Evolutionary conservation across 306 rosid genomes (phyloP).

Genomic region (Quercus gilva): DNA sequence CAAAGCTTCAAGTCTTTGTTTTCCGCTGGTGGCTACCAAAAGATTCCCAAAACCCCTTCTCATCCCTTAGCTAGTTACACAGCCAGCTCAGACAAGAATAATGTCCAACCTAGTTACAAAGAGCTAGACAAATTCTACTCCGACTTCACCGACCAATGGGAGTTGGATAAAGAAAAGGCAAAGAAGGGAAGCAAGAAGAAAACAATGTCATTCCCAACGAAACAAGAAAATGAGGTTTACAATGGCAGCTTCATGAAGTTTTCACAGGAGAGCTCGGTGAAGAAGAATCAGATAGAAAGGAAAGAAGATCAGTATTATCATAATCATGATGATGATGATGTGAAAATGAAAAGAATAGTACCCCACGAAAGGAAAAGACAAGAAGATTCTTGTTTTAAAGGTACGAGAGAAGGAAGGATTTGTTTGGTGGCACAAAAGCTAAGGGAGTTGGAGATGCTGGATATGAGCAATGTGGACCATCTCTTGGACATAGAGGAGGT

Average conservation of each 20-base stretch:
- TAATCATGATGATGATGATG: not conserved
- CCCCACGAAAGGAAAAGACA: slow-evolving; percentile 22
- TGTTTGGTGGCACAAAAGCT: slow-evolving; percentile 60
- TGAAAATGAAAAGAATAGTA: slow-evolving; percentile 2
- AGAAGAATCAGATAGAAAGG: slow-evolving; percentile 26
- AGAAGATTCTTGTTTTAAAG: slow-evolving; percentile 23
- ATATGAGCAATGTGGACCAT: slow-evolving; percentile 67
- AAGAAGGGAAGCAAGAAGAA: slow-evolving; percentile 29
- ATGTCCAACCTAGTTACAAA: slow-evolving; percentile 22
- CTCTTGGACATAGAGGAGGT: slow-evolving; percentile 81
- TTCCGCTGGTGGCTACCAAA: slow-evolving; percentile 55
- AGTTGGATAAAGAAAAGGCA: slow-evolving; percentile 25
- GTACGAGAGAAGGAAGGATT: slow-evolving; percentile 17
- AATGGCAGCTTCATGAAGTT: slow-evolving; percentile 22
- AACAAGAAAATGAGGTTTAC: slow-evolving; percentile 31
- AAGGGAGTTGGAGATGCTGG: slow-evolving; percentile 77
- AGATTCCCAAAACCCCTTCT: slow-evolving; percentile 66
- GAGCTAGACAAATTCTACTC: slow-evolving; percentile 46
- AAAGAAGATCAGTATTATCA: slow-evolving; percentile 12
- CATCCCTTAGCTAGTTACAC: slow-evolving; percentile 25
- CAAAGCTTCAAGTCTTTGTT: slow-evolving; percentile 69
- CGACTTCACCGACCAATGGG: slow-evolving; percentile 43
- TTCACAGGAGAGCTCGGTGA: slow-evolving; percentile 22
- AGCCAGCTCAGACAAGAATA: slow-evolving; percentile 16
- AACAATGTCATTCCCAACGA: slow-evolving; percentile 15